Base-by-base conservation (phyloP, 345 rosid species). In the Acer yangbiense region DNA sequence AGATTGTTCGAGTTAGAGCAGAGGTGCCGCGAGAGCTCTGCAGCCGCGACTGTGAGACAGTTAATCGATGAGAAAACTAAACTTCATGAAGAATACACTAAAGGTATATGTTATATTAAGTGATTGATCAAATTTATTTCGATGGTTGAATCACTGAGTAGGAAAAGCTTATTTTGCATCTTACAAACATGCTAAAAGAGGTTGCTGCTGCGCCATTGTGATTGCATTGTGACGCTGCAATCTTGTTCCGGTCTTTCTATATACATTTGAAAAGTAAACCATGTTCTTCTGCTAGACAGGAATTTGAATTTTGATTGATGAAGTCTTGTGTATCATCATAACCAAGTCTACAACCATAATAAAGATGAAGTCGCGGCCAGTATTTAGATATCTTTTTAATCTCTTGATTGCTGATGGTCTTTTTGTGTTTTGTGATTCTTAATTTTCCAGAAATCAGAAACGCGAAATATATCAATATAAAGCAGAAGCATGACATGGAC, bases 1-100 rank as follows among this genome's bases (percentile, higher is more conserved):
- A 13, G 20, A 9, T 44, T 74, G 44, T 11, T n/a, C 18, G 76
- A 23, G 5, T 23, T 32, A 61, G 77, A 76, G 66, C 65, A 14
- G 18, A 29, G 6, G 12, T 62, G 54, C 10, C 43, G 18, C 21
- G 32, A 29, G 32, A 43, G 25, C 41, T 10, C 29, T 32, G 43
- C 18, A 62, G 50, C 64, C 9, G 54, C 39, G 6, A 35, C 39
- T 69, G 52, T 69, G 52, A 25, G 66, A 20, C 63, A 13, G 57
- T 55, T 76, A 78, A 69, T 14, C 77, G 73, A 65, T 14, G 75
- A 79, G 71, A 72, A 62, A 17, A 25, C 9, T 4, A 58, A 12
- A 60, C 43, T 76, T 48, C 44, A 21, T 20, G 61, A 65, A 68
- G 12, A 21, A 41, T 72, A 52, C 52, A 44, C 14, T 9, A 18